Evolutionary conservation across 2,329 filamentous ascomycete species (phyloP).

Genomic region (Cordyceps militaris): DNA sequence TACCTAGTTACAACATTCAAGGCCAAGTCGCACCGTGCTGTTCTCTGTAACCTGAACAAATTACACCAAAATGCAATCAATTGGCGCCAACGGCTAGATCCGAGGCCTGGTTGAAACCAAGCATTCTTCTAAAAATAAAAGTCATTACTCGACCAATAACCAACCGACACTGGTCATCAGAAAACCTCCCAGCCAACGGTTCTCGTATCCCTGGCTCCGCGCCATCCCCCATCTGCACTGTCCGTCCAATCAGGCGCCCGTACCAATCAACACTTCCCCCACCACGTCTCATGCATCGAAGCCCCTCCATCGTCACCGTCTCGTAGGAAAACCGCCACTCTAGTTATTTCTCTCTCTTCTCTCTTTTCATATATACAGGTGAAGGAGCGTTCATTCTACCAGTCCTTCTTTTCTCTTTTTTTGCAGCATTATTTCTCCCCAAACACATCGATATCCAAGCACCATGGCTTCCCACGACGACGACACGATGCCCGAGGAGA

Average conservation of each 20-base stretch:
- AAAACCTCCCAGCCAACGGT: background rate
- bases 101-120: background rate
- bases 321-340: slow-evolving; percentile 17
- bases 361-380: background rate
- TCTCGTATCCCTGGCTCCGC: background rate
- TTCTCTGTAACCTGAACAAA: background rate
- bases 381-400: background rate
- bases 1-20: too few species aligned
- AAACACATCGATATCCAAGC: slow-evolving; percentile 20
- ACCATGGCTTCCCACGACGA: slow-evolving; percentile 66
- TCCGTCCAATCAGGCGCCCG: slow-evolving; percentile 11
- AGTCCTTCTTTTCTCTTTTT: background rate
- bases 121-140: background rate
- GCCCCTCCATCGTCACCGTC: slow-evolving; percentile 31
- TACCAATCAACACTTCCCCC: slow-evolving; percentile 2
- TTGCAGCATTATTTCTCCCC: background rate
- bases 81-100: background rate
- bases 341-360: slow-evolving; percentile 6
- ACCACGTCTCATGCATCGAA: slow-evolving; percentile 12
- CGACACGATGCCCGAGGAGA: slow-evolving; percentile 79
- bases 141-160: background rate
- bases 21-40: too few species aligned
- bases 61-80: background rate
- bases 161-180: background rate
- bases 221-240: background rate